phyloP scores from a whole-genome alignment of 441 rosid species.

The Daphne laureola region DNA sequence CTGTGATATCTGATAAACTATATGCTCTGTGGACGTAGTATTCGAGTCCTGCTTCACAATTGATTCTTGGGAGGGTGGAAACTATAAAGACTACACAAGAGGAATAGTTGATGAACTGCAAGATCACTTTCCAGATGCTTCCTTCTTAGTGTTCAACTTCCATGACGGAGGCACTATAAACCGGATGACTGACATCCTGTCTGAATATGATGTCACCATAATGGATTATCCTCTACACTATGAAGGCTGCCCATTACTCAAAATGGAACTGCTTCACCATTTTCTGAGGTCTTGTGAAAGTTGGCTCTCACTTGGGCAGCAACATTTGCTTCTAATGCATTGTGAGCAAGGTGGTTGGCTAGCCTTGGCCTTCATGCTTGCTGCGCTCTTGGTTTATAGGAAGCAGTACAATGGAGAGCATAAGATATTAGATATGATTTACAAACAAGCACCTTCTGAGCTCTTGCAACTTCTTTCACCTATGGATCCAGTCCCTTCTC shows the following conservation, averaged over 20 bases:
- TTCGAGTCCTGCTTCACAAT: conserved; percentile 84
- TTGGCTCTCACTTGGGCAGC: conserved; percentile 83
- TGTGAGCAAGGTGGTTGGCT: conserved; percentile 90
- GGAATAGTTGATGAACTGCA: conserved; percentile 60
- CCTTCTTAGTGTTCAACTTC: conserved; percentile 81
- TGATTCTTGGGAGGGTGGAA: conserved; percentile 58
- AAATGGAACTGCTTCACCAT: conserved; percentile 85
- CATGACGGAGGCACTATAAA: conserved; percentile 60
- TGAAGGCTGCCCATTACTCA: conserved; percentile 77
- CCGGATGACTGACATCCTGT: conserved; percentile 47
- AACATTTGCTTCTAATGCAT: conserved; percentile 82
- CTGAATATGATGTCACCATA: conserved; percentile 71
- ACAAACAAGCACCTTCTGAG: conserved; percentile 87
- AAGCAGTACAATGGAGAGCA: conserved; percentile 81
- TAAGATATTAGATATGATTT: conserved; percentile 89
- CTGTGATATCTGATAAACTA: conserved; percentile 16
- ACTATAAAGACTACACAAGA: conserved; percentile 49
- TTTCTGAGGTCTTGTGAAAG: conserved; percentile 88
- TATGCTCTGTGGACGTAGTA: conserved; percentile 33
- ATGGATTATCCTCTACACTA: conserved; percentile 97
- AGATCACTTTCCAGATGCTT: conserved; percentile 73
- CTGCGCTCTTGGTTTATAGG: conserved; percentile 73
- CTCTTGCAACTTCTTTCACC: conserved; percentile 74
- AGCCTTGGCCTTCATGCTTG: conserved; percentile 75
- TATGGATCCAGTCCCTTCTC: conserved; percentile 83